Conservation (phyloP, 371 early-diverging fungal species). For the Mucor indicus region DNA sequence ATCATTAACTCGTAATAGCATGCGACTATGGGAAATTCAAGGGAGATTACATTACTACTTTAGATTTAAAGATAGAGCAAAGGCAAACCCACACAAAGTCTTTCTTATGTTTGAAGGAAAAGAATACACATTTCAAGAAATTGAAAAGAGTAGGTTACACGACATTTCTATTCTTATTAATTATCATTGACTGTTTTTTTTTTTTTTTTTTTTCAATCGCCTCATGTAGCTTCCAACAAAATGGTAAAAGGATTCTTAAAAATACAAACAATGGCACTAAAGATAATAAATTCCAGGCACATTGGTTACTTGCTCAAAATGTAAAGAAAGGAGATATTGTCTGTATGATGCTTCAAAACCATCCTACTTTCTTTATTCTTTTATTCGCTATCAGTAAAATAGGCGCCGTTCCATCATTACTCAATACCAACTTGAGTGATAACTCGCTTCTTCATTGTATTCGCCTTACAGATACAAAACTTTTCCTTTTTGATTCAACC, state of each 20-base stretch:
- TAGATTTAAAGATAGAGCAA: conserved; percentile 27
- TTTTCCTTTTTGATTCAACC: conserved; percentile 28
- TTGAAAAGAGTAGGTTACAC: conserved; percentile 21
- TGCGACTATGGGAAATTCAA: conserved; percentile 12
- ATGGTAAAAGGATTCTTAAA: conserved; percentile 16
- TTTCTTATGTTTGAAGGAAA: conserved; percentile 30
- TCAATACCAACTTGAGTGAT: conserved; percentile 31
- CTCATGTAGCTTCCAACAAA: conserved; percentile 22
- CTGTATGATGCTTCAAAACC: conserved; percentile 28
- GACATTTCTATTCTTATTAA: too few species aligned
- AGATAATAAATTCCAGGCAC: conserved; percentile 14
- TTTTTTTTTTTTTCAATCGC: too few species aligned
- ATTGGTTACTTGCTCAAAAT: conserved; percentile 16
- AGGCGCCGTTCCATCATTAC: conserved; percentile 26
- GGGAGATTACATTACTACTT: conserved; percentile 23
- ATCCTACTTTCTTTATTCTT: conserved; percentile 25
- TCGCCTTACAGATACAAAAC: conserved; percentile 17
- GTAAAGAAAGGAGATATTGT: conserved; percentile 22
- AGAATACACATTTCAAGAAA: conserved; percentile 22
- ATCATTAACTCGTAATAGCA: conserved; percentile 1
- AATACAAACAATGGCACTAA: background rate
- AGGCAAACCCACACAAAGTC: conserved; percentile 15
- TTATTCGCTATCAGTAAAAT: conserved; percentile 29
- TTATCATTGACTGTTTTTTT: too few species aligned
- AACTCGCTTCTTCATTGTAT: conserved; percentile 28